These are phyloP conservation scores for Candida buenavistaensis DNA, from an alignment of 1,139 yeast genomes.

Conservation along the genomic window DNA sequence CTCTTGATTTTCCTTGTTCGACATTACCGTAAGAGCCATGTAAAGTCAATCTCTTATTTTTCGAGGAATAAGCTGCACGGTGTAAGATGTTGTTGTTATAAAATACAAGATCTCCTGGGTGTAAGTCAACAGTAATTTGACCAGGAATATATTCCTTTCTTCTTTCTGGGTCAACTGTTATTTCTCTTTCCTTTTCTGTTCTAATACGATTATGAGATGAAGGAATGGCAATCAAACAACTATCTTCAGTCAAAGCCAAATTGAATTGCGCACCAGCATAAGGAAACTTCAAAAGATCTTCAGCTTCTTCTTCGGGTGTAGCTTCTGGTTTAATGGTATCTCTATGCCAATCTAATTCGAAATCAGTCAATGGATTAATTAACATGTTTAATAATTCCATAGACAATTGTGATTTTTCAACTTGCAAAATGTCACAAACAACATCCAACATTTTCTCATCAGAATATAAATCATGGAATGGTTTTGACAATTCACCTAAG, in stretches of 20 bases:
- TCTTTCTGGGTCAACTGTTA: slow-evolving; percentile 33
- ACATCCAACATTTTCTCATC: slow-evolving; percentile 41
- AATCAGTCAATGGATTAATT: slow-evolving; percentile 56
- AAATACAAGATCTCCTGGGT: slow-evolving; percentile 57
- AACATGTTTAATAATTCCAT: slow-evolving; percentile 61
- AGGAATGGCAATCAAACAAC: slow-evolving; percentile 53
- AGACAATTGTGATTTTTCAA: slow-evolving; percentile 33
- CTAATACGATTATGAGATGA: slow-evolving; percentile 51
- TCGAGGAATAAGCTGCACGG: slow-evolving; percentile 47
- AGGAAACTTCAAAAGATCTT: slow-evolving; percentile 38
- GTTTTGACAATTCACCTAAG: slow-evolving; percentile 35
- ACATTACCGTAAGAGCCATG: slow-evolving; percentile 58
- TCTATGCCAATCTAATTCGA: slow-evolving; percentile 59
- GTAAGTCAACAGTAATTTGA: slow-evolving; percentile 43
- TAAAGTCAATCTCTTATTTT: slow-evolving; percentile 44
- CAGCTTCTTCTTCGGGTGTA: slow-evolving; percentile 46
- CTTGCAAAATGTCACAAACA: slow-evolving; percentile 48
- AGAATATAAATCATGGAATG: slow-evolving; percentile 49
- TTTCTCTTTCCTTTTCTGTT: slow-evolving; percentile 46
- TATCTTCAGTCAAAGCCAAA: slow-evolving; percentile 50
- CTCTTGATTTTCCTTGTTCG: slow-evolving; percentile 44
- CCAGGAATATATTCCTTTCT: slow-evolving; percentile 40
- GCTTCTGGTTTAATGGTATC: slow-evolving; percentile 55
- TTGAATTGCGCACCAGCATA: slow-evolving; percentile 58
- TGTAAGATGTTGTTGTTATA: slow-evolving; percentile 56